These are phyloP conservation scores for Plenodomus biglobosus DNA, from an alignment of 2,329 filamentous ascomycete species.

Conservation along the genomic window DNA sequence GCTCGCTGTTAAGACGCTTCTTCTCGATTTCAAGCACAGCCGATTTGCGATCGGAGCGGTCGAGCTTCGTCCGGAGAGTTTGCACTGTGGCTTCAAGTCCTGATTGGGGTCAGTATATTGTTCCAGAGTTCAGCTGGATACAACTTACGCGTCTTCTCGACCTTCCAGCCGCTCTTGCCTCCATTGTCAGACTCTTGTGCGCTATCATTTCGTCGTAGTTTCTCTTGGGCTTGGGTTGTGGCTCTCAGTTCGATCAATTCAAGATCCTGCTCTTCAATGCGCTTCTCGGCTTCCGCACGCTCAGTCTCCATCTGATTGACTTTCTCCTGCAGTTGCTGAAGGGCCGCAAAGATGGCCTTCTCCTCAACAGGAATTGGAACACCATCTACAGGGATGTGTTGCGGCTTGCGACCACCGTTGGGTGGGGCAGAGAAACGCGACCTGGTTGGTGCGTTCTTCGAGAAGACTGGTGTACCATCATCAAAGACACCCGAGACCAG, in stretches of 20 bases:
- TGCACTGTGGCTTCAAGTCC: slow-evolving; percentile 63
- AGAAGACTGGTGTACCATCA: slow-evolving; percentile 60
- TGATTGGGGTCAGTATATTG: slow-evolving; percentile 30
- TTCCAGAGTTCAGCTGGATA: not conserved
- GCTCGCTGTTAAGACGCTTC: slow-evolving; percentile 63
- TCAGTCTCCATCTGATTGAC: slow-evolving; percentile 59
- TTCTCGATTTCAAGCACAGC: slow-evolving; percentile 65
- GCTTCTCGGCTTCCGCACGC: slow-evolving; percentile 54
- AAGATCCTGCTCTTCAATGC: slow-evolving; percentile 54
- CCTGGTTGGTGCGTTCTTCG: slow-evolving; percentile 52
- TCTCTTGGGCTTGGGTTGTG: slow-evolving; percentile 48
- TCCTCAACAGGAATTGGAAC: slow-evolving; percentile 63
- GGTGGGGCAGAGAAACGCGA: slow-evolving; percentile 58
- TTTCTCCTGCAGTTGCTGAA: slow-evolving; percentile 61
- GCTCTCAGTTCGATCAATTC: slow-evolving; percentile 55
- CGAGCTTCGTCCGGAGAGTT: slow-evolving; percentile 62
- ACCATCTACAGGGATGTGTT: slow-evolving; percentile 54
- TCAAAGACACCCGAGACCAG: slow-evolving; percentile 61
- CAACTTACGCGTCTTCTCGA: slow-evolving; percentile 61
- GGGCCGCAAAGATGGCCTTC: slow-evolving; percentile 63
- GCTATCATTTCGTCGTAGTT: slow-evolving; percentile 50
- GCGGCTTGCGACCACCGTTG: slow-evolving; percentile 30
- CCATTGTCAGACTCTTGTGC: slow-evolving; percentile 52
- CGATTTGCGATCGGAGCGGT: slow-evolving; percentile 63
- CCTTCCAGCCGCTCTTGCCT: slow-evolving; percentile 41